Evolutionary conservation across 495 filamentous ascomycete species (phyloP).

Genomic region (Acidiella bohemica): DNA sequence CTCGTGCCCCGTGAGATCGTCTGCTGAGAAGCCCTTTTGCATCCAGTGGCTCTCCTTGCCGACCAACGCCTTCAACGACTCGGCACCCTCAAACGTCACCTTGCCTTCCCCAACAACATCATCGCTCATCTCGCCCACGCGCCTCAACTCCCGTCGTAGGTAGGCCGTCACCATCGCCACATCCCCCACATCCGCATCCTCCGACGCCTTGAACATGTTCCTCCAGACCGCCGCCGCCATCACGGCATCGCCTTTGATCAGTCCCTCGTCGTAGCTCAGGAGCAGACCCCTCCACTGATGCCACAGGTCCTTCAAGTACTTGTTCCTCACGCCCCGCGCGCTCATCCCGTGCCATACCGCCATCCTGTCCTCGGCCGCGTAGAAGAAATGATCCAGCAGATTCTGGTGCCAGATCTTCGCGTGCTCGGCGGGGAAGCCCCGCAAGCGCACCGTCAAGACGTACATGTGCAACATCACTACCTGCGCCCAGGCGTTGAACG

Average conservation of each 20-base stretch:
- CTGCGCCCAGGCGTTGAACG: slow-evolving; percentile 90
- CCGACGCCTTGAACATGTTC: slow-evolving; percentile 69
- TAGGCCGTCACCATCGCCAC: slow-evolving; percentile 67
- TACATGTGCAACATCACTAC: slow-evolving; percentile 94
- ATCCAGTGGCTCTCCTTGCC: slow-evolving; percentile 32
- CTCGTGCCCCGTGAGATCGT: slow-evolving; percentile 12
- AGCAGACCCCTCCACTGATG: slow-evolving; percentile 79
- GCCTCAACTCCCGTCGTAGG: slow-evolving; percentile 53
- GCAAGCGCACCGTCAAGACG: slow-evolving; percentile 73
- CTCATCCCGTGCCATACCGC: slow-evolving; percentile 52
- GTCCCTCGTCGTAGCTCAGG: slow-evolving; percentile 74
- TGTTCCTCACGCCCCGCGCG: slow-evolving; percentile 53
- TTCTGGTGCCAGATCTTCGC: slow-evolving; percentile 56
- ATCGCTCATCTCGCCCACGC: slow-evolving; percentile 51
- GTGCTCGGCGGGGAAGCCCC: slow-evolving; percentile 51
- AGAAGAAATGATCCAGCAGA: slow-evolving; percentile 84
- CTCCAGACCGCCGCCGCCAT: slow-evolving; percentile 83
- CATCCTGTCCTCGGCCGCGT: slow-evolving; percentile 82
- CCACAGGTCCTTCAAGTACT: slow-evolving; percentile 84
- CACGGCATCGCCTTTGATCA: slow-evolving; percentile 71
- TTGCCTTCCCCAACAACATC: slow-evolving; percentile 31
- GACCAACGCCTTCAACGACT: slow-evolving; percentile 25
- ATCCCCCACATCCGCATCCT: slow-evolving; percentile 54
- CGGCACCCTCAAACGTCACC: slow-evolving; percentile 29
- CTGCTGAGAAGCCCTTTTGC: slow-evolving; percentile 27